These are phyloP conservation scores for Rosa chinensis DNA, from an alignment of 306 rosid species.

Conservation along the genomic window DNA sequence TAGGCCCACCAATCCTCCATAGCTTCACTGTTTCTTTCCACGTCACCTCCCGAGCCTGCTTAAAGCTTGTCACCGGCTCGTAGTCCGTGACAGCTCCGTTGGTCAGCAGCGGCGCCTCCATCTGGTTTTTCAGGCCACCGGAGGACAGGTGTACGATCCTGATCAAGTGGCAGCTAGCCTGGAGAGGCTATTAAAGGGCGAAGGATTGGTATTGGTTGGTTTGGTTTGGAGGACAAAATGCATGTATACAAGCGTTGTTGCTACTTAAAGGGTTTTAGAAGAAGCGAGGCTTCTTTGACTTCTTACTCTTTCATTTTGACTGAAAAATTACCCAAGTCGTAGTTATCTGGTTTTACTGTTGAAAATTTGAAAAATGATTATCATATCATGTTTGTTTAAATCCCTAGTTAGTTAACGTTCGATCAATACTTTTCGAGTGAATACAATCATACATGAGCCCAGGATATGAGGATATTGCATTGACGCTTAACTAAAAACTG, in stretches of 20 bases:
- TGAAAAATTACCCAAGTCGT: not conserved
- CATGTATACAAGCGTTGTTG: not conserved
- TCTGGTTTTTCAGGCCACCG: slow-evolving; percentile 1
- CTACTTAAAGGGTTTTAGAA: not conserved
- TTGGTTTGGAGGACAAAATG: not conserved
- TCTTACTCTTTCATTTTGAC: not conserved
- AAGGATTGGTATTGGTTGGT: not conserved
- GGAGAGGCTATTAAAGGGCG: not conserved
- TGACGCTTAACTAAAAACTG: no score
- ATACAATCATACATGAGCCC: no score
- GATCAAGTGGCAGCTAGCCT: not conserved
- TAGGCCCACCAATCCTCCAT: slow-evolving; percentile 65
- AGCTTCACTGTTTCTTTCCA: slow-evolving; percentile 40
- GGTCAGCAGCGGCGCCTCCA: slow-evolving; percentile 24
- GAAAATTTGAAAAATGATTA: not conserved
- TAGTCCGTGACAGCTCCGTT: slow-evolving; percentile 30
- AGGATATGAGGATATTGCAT: no score
- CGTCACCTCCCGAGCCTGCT: slow-evolving; percentile 32
- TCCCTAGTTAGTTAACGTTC: no score
- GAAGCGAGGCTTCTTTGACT: not conserved
- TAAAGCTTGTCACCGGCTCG: slow-evolving; percentile 25
- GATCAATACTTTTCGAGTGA: no score
- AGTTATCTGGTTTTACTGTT: not conserved
- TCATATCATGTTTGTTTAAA: no score
- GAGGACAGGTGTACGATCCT: not conserved